Evolutionary conservation across 1,139 yeast species (phyloP).

Genomic region (Wickerhamomyces sp.): DNA sequence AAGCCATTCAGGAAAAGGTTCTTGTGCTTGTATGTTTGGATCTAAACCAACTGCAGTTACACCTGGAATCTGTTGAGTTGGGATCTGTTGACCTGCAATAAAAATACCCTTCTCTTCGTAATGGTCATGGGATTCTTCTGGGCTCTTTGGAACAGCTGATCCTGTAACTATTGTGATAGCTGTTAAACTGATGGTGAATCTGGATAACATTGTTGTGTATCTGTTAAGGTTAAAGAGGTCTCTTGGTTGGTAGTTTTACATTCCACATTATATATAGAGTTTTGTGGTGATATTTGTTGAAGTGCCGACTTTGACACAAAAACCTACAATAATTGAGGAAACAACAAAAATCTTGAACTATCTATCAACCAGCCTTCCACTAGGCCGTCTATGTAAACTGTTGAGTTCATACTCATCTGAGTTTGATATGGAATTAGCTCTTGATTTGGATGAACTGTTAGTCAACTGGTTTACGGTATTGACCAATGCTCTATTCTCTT

Average conservation of each 20-base stretch:
- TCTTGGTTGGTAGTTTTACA: too few relatives aligned
- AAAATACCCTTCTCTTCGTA: neutral
- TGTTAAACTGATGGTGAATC: neutral
- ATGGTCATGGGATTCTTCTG: neutral
- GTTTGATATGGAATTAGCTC: neutral
- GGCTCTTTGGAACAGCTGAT: neutral
- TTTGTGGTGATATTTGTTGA: too few relatives aligned
- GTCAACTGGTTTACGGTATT: constrained; percentile 20
- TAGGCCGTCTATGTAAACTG: neutral
- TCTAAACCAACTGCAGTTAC: constrained; percentile 25
- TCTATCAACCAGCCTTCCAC: neutral
- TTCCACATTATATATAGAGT: too few relatives aligned
- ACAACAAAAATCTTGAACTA: too few relatives aligned
- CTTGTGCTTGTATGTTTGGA: constrained; percentile 23
- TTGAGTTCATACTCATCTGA: neutral
- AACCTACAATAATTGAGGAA: too few relatives aligned
- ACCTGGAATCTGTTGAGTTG: too few relatives aligned
- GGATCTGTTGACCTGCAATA: too few relatives aligned
- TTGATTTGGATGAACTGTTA: constrained; percentile 1
- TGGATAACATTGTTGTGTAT: neutral
- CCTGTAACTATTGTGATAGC: neutral
- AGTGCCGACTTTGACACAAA: too few relatives aligned
- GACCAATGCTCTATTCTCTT: constrained; percentile 38
- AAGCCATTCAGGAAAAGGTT: constrained; percentile 79
- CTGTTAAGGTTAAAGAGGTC: too few relatives aligned